phyloP scores from a whole-genome alignment of 495 filamentous ascomycete genomes.

The Rostrohypoxylon terebratum region DNA sequence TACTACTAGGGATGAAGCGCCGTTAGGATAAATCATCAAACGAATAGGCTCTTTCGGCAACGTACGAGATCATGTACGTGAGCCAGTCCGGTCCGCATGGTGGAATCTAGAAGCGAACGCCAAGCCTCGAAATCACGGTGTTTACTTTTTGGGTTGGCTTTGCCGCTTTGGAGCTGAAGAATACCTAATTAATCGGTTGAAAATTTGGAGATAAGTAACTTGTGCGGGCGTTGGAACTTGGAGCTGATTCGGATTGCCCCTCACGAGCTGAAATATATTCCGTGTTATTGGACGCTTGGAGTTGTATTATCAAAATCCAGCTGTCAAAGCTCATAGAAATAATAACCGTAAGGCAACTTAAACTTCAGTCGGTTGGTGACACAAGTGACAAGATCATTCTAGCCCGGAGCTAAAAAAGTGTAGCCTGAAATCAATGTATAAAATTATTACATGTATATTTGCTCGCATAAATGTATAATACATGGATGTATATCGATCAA shows the following conservation, averaged over 20 bases:
- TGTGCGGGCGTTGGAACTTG: background rate
- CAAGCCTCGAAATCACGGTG: constrained; percentile 13
- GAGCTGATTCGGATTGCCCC: constrained; percentile 16
- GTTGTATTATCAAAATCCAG: constrained; percentile 2
- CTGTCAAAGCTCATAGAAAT: constrained; percentile 1
- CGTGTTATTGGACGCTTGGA: background rate
- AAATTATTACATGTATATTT: background rate
- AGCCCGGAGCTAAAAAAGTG: constrained; percentile 1
- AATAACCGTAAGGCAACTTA: constrained; percentile 22
- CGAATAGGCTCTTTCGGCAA: constrained; percentile 19
- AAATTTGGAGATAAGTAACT: constrained; percentile 17
- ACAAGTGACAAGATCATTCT: constrained; percentile 18
- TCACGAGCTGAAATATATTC: constrained; percentile 8
- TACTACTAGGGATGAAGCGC: constrained; percentile 12
- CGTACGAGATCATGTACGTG: constrained; percentile 14
- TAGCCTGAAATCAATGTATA: constrained; percentile 10
- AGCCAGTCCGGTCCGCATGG: background rate
- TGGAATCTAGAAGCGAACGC: constrained; percentile 4
- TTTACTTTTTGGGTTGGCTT: constrained; percentile 18
- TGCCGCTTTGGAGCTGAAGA: constrained; percentile 28
- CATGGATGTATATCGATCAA: background rate
- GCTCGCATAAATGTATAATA: background rate
- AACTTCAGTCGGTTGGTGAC: background rate
- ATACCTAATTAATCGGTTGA: constrained; percentile 13
- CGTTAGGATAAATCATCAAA: constrained; percentile 29